These are phyloP conservation scores for Cordyceps militaris DNA, from an alignment of 2,329 filamentous ascomycete species.

Conservation along the genomic window DNA sequence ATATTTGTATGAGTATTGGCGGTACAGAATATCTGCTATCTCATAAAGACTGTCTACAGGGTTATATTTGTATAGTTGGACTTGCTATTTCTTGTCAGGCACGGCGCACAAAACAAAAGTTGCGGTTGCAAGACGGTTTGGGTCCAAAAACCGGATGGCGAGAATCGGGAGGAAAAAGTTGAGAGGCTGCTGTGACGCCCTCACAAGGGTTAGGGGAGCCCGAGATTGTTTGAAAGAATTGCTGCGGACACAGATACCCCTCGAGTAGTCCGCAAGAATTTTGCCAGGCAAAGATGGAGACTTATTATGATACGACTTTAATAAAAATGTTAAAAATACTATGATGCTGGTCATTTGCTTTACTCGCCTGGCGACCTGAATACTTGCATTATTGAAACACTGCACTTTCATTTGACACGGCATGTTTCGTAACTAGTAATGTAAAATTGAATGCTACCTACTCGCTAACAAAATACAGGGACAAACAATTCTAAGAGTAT, in stretches of 20 bases:
- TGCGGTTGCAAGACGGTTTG: conserved; percentile 20
- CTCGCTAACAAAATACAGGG: neutral
- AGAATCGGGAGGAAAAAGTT: neutral
- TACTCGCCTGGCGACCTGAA: no score
- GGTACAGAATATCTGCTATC: conserved; percentile 23
- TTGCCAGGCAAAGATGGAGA: conserved; percentile 8
- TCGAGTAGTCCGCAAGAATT: conserved; percentile 8
- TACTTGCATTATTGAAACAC: neutral
- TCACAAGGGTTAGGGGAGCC: neutral
- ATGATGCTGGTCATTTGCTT: neutral
- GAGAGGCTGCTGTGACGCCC: neutral
- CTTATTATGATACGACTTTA: conserved; percentile 12
- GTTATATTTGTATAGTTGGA: conserved; percentile 36
- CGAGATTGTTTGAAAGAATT: conserved; percentile 1
- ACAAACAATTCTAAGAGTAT: neutral
- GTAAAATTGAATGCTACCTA: neutral
- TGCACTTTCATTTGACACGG: neutral
- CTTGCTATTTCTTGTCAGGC: conserved; percentile 32
- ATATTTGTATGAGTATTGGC: conserved; percentile 9
- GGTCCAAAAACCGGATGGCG: neutral
- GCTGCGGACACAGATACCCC: conserved; percentile 10
- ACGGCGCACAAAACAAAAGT: conserved; percentile 30
- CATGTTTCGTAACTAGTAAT: neutral
- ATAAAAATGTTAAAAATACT: conserved; percentile 13
- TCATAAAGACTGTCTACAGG: conserved; percentile 20